phyloP scores from a whole-genome alignment of 805 yeast species.

The Candida chauliodis region DNA sequence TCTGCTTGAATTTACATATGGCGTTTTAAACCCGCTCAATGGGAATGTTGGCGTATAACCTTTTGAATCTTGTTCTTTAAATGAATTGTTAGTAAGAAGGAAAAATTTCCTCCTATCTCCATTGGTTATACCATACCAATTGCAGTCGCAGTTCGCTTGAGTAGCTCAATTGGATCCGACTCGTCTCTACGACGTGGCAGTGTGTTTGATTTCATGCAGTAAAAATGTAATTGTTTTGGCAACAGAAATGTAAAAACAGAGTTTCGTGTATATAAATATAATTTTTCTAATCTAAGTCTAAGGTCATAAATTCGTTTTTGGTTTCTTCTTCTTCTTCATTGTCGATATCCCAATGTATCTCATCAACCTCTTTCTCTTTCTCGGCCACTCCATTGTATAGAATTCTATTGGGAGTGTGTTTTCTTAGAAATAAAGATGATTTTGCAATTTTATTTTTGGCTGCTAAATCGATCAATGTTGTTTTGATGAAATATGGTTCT shows the following conservation, averaged over 20 bases:
- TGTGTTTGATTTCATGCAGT: slow-evolving; percentile 5
- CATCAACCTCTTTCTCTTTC: not conserved
- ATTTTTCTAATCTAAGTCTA: slow-evolving; percentile 1
- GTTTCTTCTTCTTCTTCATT: too few relatives aligned
- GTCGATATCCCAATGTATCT: slow-evolving; percentile 6
- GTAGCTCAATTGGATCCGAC: slow-evolving; percentile 11
- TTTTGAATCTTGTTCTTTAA: slow-evolving; percentile 10
- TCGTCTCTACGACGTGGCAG: slow-evolving; percentile 9
- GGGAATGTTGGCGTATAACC: slow-evolving; percentile 14
- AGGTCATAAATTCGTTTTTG: too few relatives aligned
- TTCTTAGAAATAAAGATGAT: slow-evolving; percentile 41
- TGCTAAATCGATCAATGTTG: slow-evolving; percentile 42
- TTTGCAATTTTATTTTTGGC: slow-evolving; percentile 46
- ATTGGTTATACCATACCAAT: slow-evolving; percentile 17
- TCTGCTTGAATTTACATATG: slow-evolving; percentile 38
- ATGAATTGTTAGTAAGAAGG: slow-evolving; percentile 5
- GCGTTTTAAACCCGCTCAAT: slow-evolving; percentile 43
- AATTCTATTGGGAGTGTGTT: slow-evolving; percentile 60
- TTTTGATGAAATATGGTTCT: slow-evolving; percentile 36
- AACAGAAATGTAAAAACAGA: not conserved
- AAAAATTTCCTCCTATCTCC: not conserved
- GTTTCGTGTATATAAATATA: not conserved
- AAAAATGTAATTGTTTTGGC: not conserved
- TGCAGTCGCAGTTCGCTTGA: slow-evolving; percentile 14
- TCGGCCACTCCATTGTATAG: slow-evolving; percentile 27